These are phyloP conservation scores for Sordariomycetes sp. DNA, from an alignment of 2,329 filamentous ascomycete species.

Conservation along the genomic window DNA sequence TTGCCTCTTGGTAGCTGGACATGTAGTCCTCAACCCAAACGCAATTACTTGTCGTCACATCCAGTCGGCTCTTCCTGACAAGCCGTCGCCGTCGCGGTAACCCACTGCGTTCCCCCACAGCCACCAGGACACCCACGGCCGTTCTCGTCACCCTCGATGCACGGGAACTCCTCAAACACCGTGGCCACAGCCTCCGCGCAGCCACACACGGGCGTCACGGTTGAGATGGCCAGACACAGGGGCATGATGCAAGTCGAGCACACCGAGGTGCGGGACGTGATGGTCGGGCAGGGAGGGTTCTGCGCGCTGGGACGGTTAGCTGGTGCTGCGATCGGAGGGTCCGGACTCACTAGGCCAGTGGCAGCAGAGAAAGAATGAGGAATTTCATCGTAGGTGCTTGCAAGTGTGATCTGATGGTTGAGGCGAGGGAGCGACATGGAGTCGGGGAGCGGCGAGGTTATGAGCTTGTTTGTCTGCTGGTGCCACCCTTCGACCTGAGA, in stretches of 20 bases:
- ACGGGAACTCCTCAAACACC: constrained; percentile 16
- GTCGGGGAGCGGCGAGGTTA: too few relatives aligned
- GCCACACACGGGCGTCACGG: constrained; percentile 20
- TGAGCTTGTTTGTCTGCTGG: too few relatives aligned
- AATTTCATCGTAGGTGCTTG: too few relatives aligned
- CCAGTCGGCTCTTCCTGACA: neutral
- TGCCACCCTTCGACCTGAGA: too few relatives aligned
- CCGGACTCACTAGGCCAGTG: too few relatives aligned
- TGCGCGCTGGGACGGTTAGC: neutral
- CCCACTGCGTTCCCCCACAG: constrained; percentile 19
- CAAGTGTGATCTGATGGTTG: too few relatives aligned
- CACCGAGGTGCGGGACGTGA: constrained; percentile 17
- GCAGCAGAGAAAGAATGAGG: too few relatives aligned
- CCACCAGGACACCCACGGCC: constrained; percentile 10
- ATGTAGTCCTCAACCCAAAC: neutral
- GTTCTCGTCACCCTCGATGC: too few relatives aligned
- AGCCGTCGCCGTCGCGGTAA: constrained; percentile 8
- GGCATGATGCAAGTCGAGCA: constrained; percentile 23
- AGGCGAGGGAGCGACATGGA: too few relatives aligned
- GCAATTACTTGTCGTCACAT: neutral
- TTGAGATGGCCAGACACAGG: constrained; percentile 17
- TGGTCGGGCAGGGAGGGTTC: constrained; percentile 19
- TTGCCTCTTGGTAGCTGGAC: neutral
- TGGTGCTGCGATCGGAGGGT: too few relatives aligned
- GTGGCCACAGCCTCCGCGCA: constrained; percentile 20